Conservation (phyloP, 2,329 filamentous ascomycete species). For the Gremmenia infestans region DNA sequence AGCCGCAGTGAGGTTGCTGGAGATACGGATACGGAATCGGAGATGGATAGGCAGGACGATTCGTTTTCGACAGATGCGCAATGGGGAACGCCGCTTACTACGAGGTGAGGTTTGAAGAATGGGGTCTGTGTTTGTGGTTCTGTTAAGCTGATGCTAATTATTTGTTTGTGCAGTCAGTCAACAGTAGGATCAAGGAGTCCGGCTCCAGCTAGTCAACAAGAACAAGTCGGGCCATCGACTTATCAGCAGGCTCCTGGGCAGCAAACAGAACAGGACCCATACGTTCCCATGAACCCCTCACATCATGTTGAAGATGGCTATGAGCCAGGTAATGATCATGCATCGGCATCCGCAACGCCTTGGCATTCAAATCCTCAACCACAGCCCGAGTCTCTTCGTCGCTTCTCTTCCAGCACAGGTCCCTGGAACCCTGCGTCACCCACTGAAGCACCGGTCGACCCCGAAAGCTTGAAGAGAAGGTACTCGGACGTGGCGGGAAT, state of each 20-base stretch:
- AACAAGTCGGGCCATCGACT: background rate
- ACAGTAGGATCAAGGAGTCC: background rate
- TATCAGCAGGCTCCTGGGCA: background rate
- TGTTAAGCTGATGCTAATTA: background rate
- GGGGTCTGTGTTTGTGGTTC: background rate
- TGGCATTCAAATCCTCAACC: background rate
- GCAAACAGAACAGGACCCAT: background rate
- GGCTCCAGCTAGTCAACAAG: background rate
- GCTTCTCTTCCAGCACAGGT: background rate
- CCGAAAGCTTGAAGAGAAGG: background rate
- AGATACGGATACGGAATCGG: background rate
- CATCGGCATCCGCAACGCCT: background rate
- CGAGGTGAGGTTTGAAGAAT: background rate
- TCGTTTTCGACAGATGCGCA: background rate
- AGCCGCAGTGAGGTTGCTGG: background rate
- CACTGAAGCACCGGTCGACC: background rate
- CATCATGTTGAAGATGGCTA: background rate
- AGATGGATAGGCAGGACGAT: background rate
- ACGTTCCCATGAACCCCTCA: background rate
- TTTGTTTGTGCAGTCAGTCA: background rate
- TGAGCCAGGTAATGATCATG: background rate
- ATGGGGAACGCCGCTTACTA: background rate
- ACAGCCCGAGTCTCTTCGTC: background rate
- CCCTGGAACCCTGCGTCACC: constrained; percentile 1
- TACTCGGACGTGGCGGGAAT: background rate